Conservation (phyloP, 345 rosid genomes). For the Populus simonii region DNA sequence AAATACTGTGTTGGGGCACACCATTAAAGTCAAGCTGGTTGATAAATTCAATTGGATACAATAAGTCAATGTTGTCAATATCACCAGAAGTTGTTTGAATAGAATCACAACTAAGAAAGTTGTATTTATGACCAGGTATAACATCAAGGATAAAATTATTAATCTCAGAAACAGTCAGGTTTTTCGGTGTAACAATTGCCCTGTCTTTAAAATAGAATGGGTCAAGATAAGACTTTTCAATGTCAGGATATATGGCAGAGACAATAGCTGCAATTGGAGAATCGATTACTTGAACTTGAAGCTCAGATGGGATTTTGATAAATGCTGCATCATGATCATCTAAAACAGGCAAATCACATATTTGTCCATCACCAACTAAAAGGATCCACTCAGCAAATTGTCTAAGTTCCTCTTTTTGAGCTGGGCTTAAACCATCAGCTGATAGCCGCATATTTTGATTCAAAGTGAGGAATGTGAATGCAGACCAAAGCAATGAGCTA, state of each 20-base stretch:
- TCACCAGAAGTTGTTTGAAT: background rate
- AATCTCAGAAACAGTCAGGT: background rate
- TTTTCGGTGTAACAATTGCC: background rate
- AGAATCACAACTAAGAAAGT: background rate
- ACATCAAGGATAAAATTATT: background rate
- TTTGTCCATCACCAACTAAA: background rate
- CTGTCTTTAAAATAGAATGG: background rate
- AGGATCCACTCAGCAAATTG: background rate
- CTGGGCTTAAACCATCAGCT: background rate
- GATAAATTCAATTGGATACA: constrained; percentile 9
- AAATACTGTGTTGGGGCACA: background rate
- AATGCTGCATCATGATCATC: background rate
- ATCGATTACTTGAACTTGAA: background rate
- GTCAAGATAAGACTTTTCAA: no score
- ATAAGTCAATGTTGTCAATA: background rate
- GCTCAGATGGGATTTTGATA: background rate
- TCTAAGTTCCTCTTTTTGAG: no score
- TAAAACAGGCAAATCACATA: background rate
- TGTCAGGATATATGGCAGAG: background rate
- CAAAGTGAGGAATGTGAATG: background rate
- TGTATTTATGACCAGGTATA: background rate
- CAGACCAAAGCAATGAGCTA: background rate
- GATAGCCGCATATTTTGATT: background rate
- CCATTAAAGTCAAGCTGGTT: background rate
- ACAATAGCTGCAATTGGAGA: background rate